These are phyloP conservation scores for Pulveroboletus sp. DNA, from an alignment of 768 basidiomycete species.

Conservation along the genomic window DNA sequence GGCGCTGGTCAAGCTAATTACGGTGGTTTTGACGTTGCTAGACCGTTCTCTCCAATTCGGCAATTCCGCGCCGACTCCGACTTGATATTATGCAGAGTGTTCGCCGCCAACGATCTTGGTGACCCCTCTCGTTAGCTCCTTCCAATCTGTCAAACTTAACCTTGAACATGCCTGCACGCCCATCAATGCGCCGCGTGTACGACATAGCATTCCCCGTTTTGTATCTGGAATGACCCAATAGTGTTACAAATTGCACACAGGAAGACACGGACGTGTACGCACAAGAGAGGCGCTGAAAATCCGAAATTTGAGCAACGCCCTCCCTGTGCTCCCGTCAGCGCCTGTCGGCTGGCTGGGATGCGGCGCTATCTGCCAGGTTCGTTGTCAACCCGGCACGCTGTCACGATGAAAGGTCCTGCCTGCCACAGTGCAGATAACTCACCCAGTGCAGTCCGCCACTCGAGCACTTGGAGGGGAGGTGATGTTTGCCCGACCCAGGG, in stretches of 20 bases:
- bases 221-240: not conserved
- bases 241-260: not conserved
- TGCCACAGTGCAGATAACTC: not conserved
- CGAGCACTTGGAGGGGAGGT: not conserved
- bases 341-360: not conserved
- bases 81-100: conserved; percentile 2
- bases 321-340: not conserved
- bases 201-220: not conserved
- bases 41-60: not conserved
- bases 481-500: not conserved
- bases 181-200: not conserved
- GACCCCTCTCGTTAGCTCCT: conserved; percentile 7
- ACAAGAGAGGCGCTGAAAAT: not conserved
- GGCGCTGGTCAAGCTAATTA: not conserved
- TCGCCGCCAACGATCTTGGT: not conserved
- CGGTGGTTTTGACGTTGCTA: not conserved
- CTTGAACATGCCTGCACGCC: conserved; percentile 9
- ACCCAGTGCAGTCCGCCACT: not conserved
- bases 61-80: conserved; percentile 7
- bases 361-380: not conserved
- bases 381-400: not conserved
- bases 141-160: conserved; percentile 20
- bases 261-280: not conserved
- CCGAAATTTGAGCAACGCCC: not conserved
- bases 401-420: not conserved